A percentile compares a stretch with the other conserved stretches of the same genome.
Evolutionary conservation across 108 stramenopile species (phyloP).

Genomic region (Pseudonitzschia multiseries): DNA sequence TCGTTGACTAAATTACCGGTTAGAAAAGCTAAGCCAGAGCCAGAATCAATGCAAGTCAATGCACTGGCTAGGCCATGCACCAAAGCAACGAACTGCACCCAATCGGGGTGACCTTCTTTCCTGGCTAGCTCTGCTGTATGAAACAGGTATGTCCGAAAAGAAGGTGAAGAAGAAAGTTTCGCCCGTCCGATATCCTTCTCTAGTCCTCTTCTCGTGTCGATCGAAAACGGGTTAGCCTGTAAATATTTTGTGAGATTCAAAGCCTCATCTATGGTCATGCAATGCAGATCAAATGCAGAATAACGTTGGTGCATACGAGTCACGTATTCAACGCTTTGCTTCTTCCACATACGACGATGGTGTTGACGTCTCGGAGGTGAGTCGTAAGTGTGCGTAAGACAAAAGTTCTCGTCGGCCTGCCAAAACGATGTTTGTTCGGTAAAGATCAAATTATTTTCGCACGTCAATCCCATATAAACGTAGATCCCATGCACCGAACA

Average conservation of each 20-base stretch:
- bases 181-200: not conserved
- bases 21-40: constrained; percentile 13
- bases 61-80: constrained; percentile 38
- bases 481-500: constrained; percentile 37
- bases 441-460: constrained; percentile 28
- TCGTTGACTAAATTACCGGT: constrained; percentile 2
- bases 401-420: constrained; percentile 43
- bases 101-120: constrained; percentile 57
- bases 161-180: constrained; percentile 17
- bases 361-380: constrained; percentile 50
- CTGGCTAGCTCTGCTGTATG: constrained; percentile 51
- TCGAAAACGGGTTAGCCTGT: constrained; percentile 37
- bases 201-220: not conserved
- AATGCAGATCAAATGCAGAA: constrained; percentile 35
- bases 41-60: constrained; percentile 33
- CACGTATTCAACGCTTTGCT: constrained; percentile 50
- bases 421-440: constrained; percentile 53
- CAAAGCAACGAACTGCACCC: constrained; percentile 61
- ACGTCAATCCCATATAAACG: constrained; percentile 45
- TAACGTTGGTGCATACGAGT: constrained; percentile 38
- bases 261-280: constrained; percentile 43
- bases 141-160: constrained; percentile 54
- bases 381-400: constrained; percentile 48
- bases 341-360: constrained; percentile 40
- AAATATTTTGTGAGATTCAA: constrained; percentile 37